phyloP scores from a whole-genome alignment of 2,329 filamentous ascomycete genomes.

The Ophiostoma quercus region DNA sequence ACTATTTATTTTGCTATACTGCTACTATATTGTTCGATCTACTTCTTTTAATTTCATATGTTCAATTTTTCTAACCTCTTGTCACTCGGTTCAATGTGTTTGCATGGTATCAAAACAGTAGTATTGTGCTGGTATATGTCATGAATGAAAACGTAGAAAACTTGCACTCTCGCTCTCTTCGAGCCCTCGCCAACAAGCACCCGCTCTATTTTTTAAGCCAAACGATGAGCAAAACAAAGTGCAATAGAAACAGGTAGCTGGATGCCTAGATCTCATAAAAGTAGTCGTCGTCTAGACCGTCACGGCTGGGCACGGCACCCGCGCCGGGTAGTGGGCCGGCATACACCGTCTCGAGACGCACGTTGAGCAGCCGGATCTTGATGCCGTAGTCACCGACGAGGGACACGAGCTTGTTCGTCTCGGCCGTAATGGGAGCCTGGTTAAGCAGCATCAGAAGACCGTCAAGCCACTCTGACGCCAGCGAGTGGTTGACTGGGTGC shows the following conservation, averaged over 20 bases:
- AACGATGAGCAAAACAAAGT: not conserved
- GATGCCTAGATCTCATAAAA: conserved; percentile 67
- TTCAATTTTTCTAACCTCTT: not conserved
- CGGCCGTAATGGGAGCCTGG: conserved; percentile 92
- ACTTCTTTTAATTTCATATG: not conserved
- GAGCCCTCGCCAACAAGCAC: not conserved
- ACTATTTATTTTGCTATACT: not conserved
- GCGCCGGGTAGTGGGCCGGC: conserved; percentile 62
- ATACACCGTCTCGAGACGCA: conserved; percentile 74
- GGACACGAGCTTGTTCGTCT: conserved; percentile 84
- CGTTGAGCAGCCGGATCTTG: conserved; percentile 87
- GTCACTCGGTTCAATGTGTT: not conserved
- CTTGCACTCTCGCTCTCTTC: not conserved
- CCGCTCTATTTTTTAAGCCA: not conserved
- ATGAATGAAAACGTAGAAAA: not conserved
- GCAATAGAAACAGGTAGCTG: not conserved
- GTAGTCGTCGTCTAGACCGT: conserved; percentile 86
- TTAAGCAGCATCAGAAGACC: conserved; percentile 91
- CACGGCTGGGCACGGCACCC: conserved; percentile 71
- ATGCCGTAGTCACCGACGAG: conserved; percentile 85
- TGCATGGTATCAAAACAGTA: not conserved
- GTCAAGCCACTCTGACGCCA: conserved; percentile 95
- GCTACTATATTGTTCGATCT: not conserved
- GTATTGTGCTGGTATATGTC: conserved; percentile 1
- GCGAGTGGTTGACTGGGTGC: conserved; percentile 69